Percentiles rank a stretch among this genome's conserved stretches.
Conservation (phyloP, 2,329 filamentous ascomycete species). For the Blastomyces gilchristii region DNA sequence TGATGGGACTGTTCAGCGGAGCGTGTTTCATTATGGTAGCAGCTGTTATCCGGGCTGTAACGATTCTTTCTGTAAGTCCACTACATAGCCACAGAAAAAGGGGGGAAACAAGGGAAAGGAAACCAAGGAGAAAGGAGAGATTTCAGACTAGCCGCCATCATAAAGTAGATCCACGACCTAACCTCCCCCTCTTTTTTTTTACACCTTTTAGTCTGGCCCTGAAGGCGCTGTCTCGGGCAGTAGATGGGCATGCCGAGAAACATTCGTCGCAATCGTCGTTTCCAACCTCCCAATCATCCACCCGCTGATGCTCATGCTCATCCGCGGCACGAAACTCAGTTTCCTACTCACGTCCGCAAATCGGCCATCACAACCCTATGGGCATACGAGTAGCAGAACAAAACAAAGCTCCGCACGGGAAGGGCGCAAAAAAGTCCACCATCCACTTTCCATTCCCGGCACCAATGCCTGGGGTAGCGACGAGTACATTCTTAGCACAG, state of each 20-base stretch:
- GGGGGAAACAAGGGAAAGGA: background rate
- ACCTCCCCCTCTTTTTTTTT: constrained; percentile 15
- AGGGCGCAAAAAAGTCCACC: constrained; percentile 22
- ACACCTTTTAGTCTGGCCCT: constrained; percentile 31
- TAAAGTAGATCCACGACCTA: background rate
- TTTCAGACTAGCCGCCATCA: background rate
- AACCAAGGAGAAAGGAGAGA: background rate
- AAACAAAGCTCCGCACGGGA: constrained; percentile 8
- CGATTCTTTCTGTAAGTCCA: constrained; percentile 38
- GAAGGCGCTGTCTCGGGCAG: constrained; percentile 26
- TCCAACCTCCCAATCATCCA: constrained; percentile 38
- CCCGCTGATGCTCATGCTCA: constrained; percentile 23
- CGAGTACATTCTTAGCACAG: constrained; percentile 16
- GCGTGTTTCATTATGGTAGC: constrained; percentile 47
- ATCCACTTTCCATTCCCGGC: constrained; percentile 25
- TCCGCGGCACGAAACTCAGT: constrained; percentile 17
- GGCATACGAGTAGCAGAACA: background rate
- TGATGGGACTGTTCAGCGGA: constrained; percentile 46
- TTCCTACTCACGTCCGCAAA: constrained; percentile 20
- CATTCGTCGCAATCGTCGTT: constrained; percentile 37
- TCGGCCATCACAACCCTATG: background rate
- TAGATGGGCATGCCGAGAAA: constrained; percentile 38
- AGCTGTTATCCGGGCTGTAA: constrained; percentile 44
- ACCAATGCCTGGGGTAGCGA: constrained; percentile 26
- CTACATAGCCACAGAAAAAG: background rate